These are phyloP conservation scores for Lecanicillium sp. DNA, from an alignment of 2,329 filamentous ascomycete genomes.

Conservation along the genomic window DNA sequence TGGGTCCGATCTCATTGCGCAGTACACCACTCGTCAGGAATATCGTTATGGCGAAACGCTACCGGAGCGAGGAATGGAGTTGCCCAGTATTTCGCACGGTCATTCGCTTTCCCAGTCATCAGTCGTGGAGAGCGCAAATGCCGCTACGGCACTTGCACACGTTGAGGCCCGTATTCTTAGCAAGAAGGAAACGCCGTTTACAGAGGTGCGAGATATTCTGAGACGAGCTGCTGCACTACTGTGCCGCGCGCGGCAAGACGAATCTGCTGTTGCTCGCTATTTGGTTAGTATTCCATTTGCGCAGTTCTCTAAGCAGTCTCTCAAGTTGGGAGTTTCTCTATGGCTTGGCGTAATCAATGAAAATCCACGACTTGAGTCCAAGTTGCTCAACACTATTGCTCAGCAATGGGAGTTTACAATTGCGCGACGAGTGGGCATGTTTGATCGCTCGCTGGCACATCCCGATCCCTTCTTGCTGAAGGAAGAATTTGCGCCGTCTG, in stretches of 20 bases:
- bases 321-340: slow-evolving; percentile 88
- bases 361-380: slow-evolving; percentile 78
- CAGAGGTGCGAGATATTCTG: slow-evolving; percentile 72
- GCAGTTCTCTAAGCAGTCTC: slow-evolving; percentile 88
- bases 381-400: slow-evolving; percentile 77
- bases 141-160: slow-evolving; percentile 58
- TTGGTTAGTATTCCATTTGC: slow-evolving; percentile 89
- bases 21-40: slow-evolving; percentile 94
- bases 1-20: slow-evolving; percentile 90
- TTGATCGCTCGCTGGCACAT: slow-evolving; percentile 64
- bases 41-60: slow-evolving; percentile 80
- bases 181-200: slow-evolving; percentile 61
- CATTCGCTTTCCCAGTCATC: slow-evolving; percentile 43
- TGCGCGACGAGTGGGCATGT: slow-evolving; percentile 69
- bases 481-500: slow-evolving; percentile 88
- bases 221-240: slow-evolving; percentile 79
- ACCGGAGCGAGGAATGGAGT: slow-evolving; percentile 58
- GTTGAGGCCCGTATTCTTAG: slow-evolving; percentile 63
- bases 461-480: slow-evolving; percentile 84
- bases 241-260: slow-evolving; percentile 67
- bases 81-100: slow-evolving; percentile 49
- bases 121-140: slow-evolving; percentile 48
- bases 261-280: slow-evolving; percentile 73
- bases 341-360: slow-evolving; percentile 98
- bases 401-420: slow-evolving; percentile 88